phyloP scores from a whole-genome alignment of 2,329 filamentous ascomycete species.

The Trichoderma harzianum region DNA sequence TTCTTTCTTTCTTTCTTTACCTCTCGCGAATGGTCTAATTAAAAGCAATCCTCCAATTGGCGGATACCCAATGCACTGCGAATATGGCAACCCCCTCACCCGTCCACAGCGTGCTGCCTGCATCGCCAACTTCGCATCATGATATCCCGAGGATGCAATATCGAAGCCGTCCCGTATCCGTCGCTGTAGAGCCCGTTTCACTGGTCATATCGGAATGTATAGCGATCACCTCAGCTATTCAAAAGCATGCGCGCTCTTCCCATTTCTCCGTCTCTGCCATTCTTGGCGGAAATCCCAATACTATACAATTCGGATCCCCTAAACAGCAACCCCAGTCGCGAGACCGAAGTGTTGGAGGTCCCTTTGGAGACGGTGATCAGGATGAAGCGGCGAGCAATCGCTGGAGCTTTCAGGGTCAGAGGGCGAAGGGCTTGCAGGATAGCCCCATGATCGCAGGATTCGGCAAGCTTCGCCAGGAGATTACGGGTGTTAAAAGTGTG shows the following conservation, averaged over 20 bases:
- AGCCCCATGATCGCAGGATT: constrained; percentile 96
- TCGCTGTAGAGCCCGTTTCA: constrained; percentile 86
- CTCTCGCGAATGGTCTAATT: background rate
- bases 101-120: constrained; percentile 3
- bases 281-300: constrained; percentile 69
- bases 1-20: background rate
- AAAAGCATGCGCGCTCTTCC: constrained; percentile 93
- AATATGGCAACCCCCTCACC: constrained; percentile 7
- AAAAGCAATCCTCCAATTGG: background rate
- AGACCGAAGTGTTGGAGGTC: constrained; percentile 39
- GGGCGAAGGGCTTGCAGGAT: constrained; percentile 95
- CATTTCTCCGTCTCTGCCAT: constrained; percentile 97
- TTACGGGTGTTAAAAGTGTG: constrained; percentile 78
- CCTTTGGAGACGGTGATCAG: constrained; percentile 40
- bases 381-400: constrained; percentile 65
- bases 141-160: constrained; percentile 53
- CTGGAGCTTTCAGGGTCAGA: constrained; percentile 93
- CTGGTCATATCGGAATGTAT: constrained; percentile 98
- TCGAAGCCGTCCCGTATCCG: constrained; percentile 62
- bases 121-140: background rate
- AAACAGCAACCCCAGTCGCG: constrained; percentile 39
- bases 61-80: background rate
- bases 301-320: constrained; percentile 51
- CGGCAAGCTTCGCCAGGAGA: constrained; percentile 79
- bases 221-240: constrained; percentile 95